A percentile compares a stretch with the other conserved stretches of the same genome.
Conservation (phyloP, 257 asterid genomes). For the Solanum okadae region DNA sequence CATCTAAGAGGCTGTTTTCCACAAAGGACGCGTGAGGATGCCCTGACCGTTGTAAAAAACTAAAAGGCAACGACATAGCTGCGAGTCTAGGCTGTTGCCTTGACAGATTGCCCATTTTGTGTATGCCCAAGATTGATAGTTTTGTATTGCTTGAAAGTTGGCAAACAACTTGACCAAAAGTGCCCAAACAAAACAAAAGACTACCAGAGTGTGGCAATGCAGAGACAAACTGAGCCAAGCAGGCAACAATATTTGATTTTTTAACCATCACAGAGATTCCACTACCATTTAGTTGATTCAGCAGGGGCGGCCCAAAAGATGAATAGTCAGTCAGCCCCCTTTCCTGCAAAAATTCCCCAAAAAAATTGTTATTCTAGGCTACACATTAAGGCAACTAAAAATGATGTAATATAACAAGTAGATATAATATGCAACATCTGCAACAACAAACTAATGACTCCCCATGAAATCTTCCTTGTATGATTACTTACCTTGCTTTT, state of each 20-base stretch:
- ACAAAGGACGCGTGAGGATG: background rate
- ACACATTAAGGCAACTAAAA: background rate
- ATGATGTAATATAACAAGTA: background rate
- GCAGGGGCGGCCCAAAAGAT: conserved; percentile 67
- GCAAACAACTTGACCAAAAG: conserved; percentile 67
- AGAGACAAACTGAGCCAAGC: conserved; percentile 68
- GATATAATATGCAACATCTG: background rate
- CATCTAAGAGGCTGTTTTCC: conserved; percentile 30
- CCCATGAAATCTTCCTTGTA: background rate
- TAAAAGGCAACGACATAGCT: conserved; percentile 28
- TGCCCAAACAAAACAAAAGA: conserved; percentile 37
- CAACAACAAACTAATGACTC: background rate
- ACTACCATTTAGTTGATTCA: conserved; percentile 54
- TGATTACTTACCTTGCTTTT: background rate
- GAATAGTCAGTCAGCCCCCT: conserved; percentile 57
- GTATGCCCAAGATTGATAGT: conserved; percentile 65
- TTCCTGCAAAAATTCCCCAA: conserved; percentile 29
- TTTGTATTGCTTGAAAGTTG: conserved; percentile 55
- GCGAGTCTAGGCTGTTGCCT: conserved; percentile 33
- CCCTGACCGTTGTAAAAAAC: too few species aligned
- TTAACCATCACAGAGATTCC: conserved; percentile 51
- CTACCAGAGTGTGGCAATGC: conserved; percentile 16
- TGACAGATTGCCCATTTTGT: conserved; percentile 30
- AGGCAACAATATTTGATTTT: conserved; percentile 49
- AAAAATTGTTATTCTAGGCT: background rate